Conservation (phyloP, 805 yeast species). For the Pichia paraexigua region DNA sequence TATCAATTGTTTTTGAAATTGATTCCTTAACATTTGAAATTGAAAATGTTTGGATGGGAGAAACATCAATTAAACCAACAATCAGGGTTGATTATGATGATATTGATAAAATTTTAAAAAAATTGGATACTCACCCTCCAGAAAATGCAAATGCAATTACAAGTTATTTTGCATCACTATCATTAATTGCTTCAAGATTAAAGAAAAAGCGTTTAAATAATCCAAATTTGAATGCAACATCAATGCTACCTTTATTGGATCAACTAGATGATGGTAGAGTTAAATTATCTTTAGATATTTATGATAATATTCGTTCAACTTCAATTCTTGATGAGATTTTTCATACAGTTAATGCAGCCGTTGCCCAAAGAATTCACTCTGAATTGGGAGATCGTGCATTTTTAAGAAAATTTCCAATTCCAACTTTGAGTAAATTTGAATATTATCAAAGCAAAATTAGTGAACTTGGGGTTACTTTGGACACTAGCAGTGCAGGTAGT, state of each 20-base stretch:
- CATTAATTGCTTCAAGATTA: slow-evolving; percentile 59
- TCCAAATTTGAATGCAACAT: slow-evolving; percentile 37
- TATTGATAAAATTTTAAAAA: slow-evolving; percentile 43
- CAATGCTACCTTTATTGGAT: slow-evolving; percentile 59
- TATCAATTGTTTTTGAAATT: slow-evolving; percentile 75
- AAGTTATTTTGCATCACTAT: slow-evolving; percentile 51
- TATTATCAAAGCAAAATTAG: slow-evolving; percentile 66
- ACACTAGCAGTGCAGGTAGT: slow-evolving; percentile 63
- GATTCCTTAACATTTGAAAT: slow-evolving; percentile 66
- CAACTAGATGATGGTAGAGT: slow-evolving; percentile 82
- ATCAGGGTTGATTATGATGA: slow-evolving; percentile 45
- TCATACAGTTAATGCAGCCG: slow-evolving; percentile 73
- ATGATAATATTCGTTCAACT: slow-evolving; percentile 49
- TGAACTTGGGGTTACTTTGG: slow-evolving; percentile 58
- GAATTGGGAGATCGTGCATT: slow-evolving; percentile 74
- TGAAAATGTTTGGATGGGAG: slow-evolving; percentile 70
- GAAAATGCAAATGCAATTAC: slow-evolving; percentile 51
- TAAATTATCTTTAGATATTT: slow-evolving; percentile 62
- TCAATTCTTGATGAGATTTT: slow-evolving; percentile 66
- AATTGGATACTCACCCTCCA: slow-evolving; percentile 15
- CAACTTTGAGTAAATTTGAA: slow-evolving; percentile 73
- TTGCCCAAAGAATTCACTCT: slow-evolving; percentile 74
- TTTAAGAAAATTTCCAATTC: slow-evolving; percentile 80
- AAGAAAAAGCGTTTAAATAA: slow-evolving; percentile 59
- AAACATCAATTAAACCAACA: slow-evolving; percentile 59